These are phyloP conservation scores for Candida rishiriensis DNA, from an alignment of 805 yeast genomes.

Conservation along the genomic window DNA sequence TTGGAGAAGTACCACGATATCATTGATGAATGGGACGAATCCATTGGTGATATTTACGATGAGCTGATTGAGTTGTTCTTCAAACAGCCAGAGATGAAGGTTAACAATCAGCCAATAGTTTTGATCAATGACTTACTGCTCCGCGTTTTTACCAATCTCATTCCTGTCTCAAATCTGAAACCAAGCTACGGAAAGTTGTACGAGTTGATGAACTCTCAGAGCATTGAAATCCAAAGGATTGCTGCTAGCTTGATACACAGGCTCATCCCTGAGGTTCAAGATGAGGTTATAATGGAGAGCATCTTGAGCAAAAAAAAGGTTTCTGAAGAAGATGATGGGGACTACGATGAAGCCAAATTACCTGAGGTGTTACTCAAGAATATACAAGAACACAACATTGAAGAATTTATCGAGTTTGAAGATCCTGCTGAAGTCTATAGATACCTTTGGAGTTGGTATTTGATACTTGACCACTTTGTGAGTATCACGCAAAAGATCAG, in stretches of 20 bases:
- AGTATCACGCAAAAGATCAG: slow-evolving; percentile 63
- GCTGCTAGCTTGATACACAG: slow-evolving; percentile 35
- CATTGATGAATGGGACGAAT: slow-evolving; percentile 33
- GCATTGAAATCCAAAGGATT: slow-evolving; percentile 40
- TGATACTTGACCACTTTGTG: slow-evolving; percentile 57
- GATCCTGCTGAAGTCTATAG: slow-evolving; percentile 32
- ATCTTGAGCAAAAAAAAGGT: slow-evolving; percentile 42
- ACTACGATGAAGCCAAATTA: slow-evolving; percentile 29
- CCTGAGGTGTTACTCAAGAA: slow-evolving; percentile 38
- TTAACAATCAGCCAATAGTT: slow-evolving; percentile 27
- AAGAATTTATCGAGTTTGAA: slow-evolving; percentile 37
- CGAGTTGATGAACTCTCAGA: slow-evolving; percentile 23
- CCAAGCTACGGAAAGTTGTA: slow-evolving; percentile 35
- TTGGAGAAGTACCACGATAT: slow-evolving; percentile 27
- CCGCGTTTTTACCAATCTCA: slow-evolving; percentile 10
- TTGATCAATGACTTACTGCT: slow-evolving; percentile 34
- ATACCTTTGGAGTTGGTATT: slow-evolving; percentile 66
- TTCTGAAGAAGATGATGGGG: slow-evolving; percentile 25
- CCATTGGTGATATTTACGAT: slow-evolving; percentile 32
- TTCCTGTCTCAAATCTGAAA: slow-evolving; percentile 30
- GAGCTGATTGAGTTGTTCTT: slow-evolving; percentile 41
- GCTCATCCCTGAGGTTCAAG: slow-evolving; percentile 45
- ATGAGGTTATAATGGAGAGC: slow-evolving; percentile 56
- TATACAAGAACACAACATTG: slow-evolving; percentile 25
- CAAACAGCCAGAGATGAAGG: slow-evolving; percentile 5